phyloP scores from a whole-genome alignment of 169 alveolate species.

The Eimeria acervulina region DNA sequence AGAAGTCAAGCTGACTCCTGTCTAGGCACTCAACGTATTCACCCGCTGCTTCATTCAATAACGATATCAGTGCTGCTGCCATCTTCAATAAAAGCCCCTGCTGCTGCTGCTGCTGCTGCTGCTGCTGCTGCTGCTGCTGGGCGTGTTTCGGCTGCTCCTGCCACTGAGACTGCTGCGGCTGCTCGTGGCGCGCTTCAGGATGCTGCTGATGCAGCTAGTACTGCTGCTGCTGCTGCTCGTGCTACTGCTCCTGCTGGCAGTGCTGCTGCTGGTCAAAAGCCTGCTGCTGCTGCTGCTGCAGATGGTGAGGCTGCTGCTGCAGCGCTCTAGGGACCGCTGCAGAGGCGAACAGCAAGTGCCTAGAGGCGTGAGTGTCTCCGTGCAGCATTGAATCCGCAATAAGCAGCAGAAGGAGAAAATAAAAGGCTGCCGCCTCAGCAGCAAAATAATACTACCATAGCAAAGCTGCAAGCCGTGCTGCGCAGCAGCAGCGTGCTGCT shows the following conservation, averaged over 20 bases:
- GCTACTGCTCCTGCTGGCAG: background rate
- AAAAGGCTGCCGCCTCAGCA: too few relatives aligned
- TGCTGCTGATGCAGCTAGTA: background rate
- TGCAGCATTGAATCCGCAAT: too few relatives aligned
- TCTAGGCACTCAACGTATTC: constrained; percentile 87
- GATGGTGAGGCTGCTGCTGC: background rate
- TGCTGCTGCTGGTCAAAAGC: background rate
- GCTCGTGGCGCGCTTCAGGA: background rate
- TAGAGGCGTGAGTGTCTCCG: too few relatives aligned
- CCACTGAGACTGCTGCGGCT: background rate
- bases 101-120: constrained; percentile 36
- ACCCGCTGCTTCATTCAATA: constrained; percentile 67
- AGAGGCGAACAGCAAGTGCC: too few relatives aligned
- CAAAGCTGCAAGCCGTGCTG: too few relatives aligned
- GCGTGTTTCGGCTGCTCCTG: background rate
- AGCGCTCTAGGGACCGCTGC: too few relatives aligned
- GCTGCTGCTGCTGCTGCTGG: background rate
- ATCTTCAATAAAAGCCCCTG: constrained; percentile 2
- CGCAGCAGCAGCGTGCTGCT: too few relatives aligned
- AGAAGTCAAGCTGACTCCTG: constrained; percentile 85
- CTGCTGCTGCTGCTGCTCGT: background rate
- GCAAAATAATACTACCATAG: too few relatives aligned
- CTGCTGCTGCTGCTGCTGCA: too few relatives aligned
- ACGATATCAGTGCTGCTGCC: constrained; percentile 54
- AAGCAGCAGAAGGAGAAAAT: too few relatives aligned